Evolutionary conservation across 1,284 basidiomycete species (phyloP), one percentile per base, ranked within the genome.

Genomic region (Ustilago lituana): DNA sequence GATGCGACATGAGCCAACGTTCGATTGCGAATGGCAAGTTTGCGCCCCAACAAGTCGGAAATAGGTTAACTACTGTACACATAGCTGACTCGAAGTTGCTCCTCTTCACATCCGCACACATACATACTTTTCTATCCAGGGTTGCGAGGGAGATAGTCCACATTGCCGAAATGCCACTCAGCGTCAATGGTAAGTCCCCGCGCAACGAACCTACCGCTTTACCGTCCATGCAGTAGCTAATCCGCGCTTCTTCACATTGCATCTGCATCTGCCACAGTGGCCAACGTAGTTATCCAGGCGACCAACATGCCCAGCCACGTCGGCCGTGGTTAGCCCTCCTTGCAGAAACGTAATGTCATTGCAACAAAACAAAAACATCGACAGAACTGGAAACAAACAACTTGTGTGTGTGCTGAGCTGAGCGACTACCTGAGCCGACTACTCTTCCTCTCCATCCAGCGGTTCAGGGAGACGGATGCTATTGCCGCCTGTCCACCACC

Each of bases 251-350:
- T 3, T 23, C n/a, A n/a, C n/a, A n/a, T 48, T 11, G 22, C 14
- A 41, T 39, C 22, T 17, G 15, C 19, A 17, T 19, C 35, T 19
- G 22, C 2, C 33, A 48, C 49, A 72, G 69, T 72, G 14, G 55
- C 64, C 6, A 62, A 41, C 49, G 65, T 72, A 31, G 51, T 61
- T 11, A 69, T 75, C 37, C 64, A 68, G 49, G 73, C 73, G 20
- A 65, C 69, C 15, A 68, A 65, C 53, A 75, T 75, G 73, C 73
- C 73, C 11, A 73, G 69, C 41, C 57, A 67, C 32, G 71, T 75
- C 20, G 73, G 73, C 23, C 66, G 73, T 40, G 73, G 73, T 22
- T 75, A 39, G 61, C 17, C 32, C 27, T 29, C 27, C n/a, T n/a
- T n/a, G n/a, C n/a, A n/a, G n/a, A n/a, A n/a, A n/a, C n/a, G n/a